Base-by-base conservation (phyloP, 192 early-diverging fungal genomes). In the Backusella tarrabulga region DNA sequence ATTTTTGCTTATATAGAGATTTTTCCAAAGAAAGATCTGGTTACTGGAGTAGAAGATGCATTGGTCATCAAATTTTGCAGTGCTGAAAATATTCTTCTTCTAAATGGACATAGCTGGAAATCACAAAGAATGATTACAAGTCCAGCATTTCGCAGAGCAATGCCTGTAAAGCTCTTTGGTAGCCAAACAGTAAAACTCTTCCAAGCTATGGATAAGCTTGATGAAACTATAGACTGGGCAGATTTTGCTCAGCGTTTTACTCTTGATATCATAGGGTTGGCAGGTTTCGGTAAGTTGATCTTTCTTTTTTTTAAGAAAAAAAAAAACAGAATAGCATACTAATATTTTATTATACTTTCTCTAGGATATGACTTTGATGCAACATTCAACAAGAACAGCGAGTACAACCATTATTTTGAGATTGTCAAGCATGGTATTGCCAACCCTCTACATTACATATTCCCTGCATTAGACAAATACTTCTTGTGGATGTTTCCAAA, bases 71-170 rank as follows among this genome's bases (percentile, higher is more conserved):
- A 63, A 29, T 63, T 63, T 26, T 50, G 46, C 46, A 63, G 34
- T 38, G 68, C 34, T 23, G 34, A 21, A 38, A 70, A 70, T 21
- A 36, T 70, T 21, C 14, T 36, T 14, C 21, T 70, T 15, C 8
- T 41, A 41, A 70, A 34, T 38, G 68, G 68, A 1, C 34, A 36
- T 3, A 34, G 21, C 17, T 70, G 68, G 68, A 70, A 70, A 63
- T 34, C 23, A 23, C 54, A 36, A 54, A 40, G 34, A 19, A 50
- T 76, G 68, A 67, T 80, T n/a, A 69, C 54, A 34, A 76, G 73
- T 76, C 77, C 77, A 68, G 81, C 74, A 46, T 82, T 82, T 71
- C 72, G 76, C 29, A 56, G 77, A 44, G 71, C 81, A 3, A 76
- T 82, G 69, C 81, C 77, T 23, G 77, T 76, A 3, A 46, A 72